These are phyloP conservation scores for Suhomyces bolitotheri DNA, from an alignment of 1,139 yeast genomes.

Conservation along the genomic window DNA sequence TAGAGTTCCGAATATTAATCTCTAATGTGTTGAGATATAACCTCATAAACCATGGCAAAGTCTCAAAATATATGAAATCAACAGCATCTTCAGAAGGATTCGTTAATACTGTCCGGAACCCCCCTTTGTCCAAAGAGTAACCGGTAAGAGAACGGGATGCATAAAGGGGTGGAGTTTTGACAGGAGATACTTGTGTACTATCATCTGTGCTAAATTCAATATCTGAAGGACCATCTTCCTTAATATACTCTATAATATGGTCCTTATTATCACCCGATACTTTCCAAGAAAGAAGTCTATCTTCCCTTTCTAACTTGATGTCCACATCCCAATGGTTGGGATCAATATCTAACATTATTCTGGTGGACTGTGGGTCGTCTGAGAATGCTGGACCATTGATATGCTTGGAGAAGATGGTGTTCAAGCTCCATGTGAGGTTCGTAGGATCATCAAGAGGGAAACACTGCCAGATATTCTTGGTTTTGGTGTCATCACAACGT, in stretches of 20 bases:
- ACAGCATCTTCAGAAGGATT: constrained; percentile 59
- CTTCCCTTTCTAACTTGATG: constrained; percentile 21
- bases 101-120: constrained; percentile 72
- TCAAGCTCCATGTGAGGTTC: constrained; percentile 54
- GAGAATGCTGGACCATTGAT: constrained; percentile 67
- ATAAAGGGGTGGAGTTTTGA: constrained; percentile 59
- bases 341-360: constrained; percentile 46
- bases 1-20: constrained; percentile 19
- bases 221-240: constrained; percentile 36
- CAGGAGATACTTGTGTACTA: constrained; percentile 34
- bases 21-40: constrained; percentile 72
- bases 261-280: constrained; percentile 11
- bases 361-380: constrained; percentile 33
- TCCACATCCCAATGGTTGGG: constrained; percentile 50
- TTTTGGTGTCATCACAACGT: constrained; percentile 67
- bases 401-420: constrained; percentile 67
- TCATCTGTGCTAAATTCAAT: constrained; percentile 38
- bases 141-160: constrained; percentile 91
- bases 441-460: constrained; percentile 68
- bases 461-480: constrained; percentile 63
- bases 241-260: constrained; percentile 27
- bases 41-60: constrained; percentile 93
- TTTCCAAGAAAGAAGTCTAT: constrained; percentile 15
- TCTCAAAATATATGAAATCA: constrained; percentile 67
- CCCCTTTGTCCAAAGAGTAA: constrained; percentile 88